Conservation (phyloP, 176 grass and related monocot species). For the Urochloa ruziziensis region DNA sequence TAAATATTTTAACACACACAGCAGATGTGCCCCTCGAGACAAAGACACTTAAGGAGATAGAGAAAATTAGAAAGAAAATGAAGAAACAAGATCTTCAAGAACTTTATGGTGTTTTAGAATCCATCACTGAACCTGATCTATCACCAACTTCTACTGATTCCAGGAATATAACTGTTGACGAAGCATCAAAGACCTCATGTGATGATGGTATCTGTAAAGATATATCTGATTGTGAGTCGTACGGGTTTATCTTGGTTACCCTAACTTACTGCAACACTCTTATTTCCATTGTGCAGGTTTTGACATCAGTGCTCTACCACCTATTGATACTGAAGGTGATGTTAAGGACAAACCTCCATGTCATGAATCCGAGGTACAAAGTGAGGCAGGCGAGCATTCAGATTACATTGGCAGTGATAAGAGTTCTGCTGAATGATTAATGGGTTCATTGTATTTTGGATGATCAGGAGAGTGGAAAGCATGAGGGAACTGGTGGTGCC, state of each 20-base stretch:
- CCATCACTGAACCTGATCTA: background rate
- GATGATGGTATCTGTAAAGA: background rate
- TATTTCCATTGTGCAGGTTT: background rate
- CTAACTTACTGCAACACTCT: background rate
- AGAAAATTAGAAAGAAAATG: background rate
- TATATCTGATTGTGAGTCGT: background rate
- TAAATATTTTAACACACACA: conserved; percentile 42
- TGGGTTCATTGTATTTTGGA: background rate
- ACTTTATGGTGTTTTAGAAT: conserved; percentile 3
- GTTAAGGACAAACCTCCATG: background rate
- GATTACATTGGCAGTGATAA: background rate
- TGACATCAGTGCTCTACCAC: background rate
- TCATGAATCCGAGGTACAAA: background rate
- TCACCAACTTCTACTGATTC: background rate
- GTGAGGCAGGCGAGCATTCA: background rate
- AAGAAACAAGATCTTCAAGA: background rate
- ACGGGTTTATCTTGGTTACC: background rate
- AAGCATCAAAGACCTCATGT: background rate
- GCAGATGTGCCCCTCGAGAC: background rate
- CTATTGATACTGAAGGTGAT: background rate
- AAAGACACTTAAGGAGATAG: background rate
- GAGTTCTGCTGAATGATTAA: background rate
- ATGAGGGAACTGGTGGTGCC: conserved; percentile 47
- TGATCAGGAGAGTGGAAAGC: conserved; percentile 1
- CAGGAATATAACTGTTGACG: background rate